Percentiles rank a stretch among this genome's conserved stretches.
Conservation (phyloP, 2,329 filamentous ascomycete genomes). For the Colletotrichum sp. region DNA sequence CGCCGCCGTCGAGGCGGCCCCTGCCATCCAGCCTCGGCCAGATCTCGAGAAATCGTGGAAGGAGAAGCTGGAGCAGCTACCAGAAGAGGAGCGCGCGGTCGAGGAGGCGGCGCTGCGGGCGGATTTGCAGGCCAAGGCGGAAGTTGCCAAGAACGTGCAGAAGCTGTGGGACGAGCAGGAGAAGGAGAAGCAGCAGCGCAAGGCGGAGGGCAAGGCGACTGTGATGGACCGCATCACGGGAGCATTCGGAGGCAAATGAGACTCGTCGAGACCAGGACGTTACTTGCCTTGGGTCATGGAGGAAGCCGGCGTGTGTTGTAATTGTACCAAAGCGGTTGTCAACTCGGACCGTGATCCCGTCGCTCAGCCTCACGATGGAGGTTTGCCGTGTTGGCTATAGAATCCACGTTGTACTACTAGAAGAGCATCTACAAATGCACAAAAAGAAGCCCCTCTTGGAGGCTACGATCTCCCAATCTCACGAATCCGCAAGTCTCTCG, state of each 20-base stretch:
- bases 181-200: conserved; percentile 57
- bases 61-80: conserved; percentile 61
- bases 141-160: conserved; percentile 62
- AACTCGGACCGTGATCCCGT: background rate
- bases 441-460: background rate
- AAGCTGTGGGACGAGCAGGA: conserved; percentile 61
- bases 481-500: background rate
- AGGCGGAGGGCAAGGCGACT: conserved; percentile 58
- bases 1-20: conserved; percentile 16
- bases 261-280: background rate
- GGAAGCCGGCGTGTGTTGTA: background rate
- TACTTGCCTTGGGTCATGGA: no score
- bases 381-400: background rate
- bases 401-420: conserved; percentile 10
- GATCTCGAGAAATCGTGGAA: conserved; percentile 58
- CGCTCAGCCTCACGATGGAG: background rate
- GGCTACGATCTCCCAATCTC: background rate
- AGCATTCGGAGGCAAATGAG: conserved; percentile 26
- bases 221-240: conserved; percentile 44
- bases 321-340: background rate
- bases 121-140: conserved; percentile 64
- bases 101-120: conserved; percentile 70
- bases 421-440: background rate
- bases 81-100: conserved; percentile 61
- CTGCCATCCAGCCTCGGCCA: conserved; percentile 35